phyloP scores from a whole-genome alignment of 2,329 filamentous ascomycete species.

The Stemphylium vesicarium region DNA sequence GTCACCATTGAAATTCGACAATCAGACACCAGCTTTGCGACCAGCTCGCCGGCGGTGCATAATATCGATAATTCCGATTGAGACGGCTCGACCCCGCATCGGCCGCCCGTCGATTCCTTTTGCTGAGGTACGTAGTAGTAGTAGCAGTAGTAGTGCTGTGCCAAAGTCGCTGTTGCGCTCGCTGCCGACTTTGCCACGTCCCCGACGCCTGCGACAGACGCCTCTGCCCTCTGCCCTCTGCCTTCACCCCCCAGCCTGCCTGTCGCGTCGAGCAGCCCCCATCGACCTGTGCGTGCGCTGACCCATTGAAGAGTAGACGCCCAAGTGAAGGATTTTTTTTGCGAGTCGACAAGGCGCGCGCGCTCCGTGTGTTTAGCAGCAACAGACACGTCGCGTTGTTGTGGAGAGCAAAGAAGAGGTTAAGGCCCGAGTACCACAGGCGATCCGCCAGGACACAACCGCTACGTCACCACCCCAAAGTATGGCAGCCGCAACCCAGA shows the following conservation, averaged over 20 bases:
- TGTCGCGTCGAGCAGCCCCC: slow-evolving; percentile 20
- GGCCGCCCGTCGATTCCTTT: slow-evolving; percentile 22
- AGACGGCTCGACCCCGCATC: slow-evolving; percentile 36
- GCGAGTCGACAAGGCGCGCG: slow-evolving; percentile 15
- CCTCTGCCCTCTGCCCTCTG: slow-evolving; percentile 9
- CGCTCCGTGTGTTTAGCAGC: slow-evolving; percentile 15
- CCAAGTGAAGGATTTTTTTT: background rate
- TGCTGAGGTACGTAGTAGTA: slow-evolving; percentile 38
- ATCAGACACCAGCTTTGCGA: slow-evolving; percentile 25
- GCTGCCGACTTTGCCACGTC: slow-evolving; percentile 31
- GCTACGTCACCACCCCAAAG: slow-evolving; percentile 47
- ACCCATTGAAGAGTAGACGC: slow-evolving; percentile 2
- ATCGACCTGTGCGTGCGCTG: slow-evolving; percentile 19
- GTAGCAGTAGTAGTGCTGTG: background rate
- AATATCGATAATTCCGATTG: slow-evolving; percentile 23
- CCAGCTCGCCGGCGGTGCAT: slow-evolving; percentile 23
- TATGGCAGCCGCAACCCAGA: slow-evolving; percentile 47
- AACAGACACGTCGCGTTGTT: slow-evolving; percentile 26
- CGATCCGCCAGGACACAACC: slow-evolving; percentile 37
- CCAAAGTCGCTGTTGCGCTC: slow-evolving; percentile 21
- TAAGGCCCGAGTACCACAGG: slow-evolving; percentile 35
- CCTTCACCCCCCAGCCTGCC: slow-evolving; percentile 12
- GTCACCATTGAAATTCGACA: slow-evolving; percentile 35
- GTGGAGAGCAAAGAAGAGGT: slow-evolving; percentile 30
- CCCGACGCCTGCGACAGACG: slow-evolving; percentile 25